phyloP scores from a whole-genome alignment of 2,329 filamentous ascomycete species.

The Zarea fungicola region DNA sequence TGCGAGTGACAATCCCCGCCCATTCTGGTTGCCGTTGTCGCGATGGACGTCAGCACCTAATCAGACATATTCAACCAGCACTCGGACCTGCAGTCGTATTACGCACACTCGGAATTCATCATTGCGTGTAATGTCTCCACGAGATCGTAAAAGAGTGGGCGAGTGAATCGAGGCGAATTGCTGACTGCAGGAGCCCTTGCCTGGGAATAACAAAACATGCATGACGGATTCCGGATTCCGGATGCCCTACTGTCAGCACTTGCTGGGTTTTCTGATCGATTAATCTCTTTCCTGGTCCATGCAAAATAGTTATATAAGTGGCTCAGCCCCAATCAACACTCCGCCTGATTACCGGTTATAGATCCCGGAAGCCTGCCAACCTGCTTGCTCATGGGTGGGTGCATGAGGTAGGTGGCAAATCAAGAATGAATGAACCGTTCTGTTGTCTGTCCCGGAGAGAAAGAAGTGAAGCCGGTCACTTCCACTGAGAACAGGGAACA shows the following conservation, averaged over 20 bases:
- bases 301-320: too few relatives aligned
- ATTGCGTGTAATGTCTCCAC: background rate
- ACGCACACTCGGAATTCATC: conserved; percentile 3
- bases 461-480: too few relatives aligned
- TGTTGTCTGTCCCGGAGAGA: too few relatives aligned
- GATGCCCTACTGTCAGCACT: background rate
- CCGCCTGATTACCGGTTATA: too few relatives aligned
- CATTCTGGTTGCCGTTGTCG: background rate
- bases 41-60: conserved; percentile 7
- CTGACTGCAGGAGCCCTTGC: background rate
- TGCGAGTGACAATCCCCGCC: background rate
- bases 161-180: background rate
- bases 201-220: background rate
- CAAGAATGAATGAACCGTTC: too few relatives aligned
- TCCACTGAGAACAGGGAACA: too few relatives aligned
- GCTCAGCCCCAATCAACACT: too few relatives aligned
- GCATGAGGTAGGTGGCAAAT: too few relatives aligned
- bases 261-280: background rate
- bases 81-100: background rate
- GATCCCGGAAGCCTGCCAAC: too few relatives aligned
- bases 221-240: background rate
- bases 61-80: conserved; percentile 6
- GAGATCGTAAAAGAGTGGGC: conserved; percentile 1
- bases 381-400: too few relatives aligned
- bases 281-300: too few relatives aligned